phyloP scores from a whole-genome alignment of 306 rosid genomes.

The Psophocarpus tetragonolobus region DNA sequence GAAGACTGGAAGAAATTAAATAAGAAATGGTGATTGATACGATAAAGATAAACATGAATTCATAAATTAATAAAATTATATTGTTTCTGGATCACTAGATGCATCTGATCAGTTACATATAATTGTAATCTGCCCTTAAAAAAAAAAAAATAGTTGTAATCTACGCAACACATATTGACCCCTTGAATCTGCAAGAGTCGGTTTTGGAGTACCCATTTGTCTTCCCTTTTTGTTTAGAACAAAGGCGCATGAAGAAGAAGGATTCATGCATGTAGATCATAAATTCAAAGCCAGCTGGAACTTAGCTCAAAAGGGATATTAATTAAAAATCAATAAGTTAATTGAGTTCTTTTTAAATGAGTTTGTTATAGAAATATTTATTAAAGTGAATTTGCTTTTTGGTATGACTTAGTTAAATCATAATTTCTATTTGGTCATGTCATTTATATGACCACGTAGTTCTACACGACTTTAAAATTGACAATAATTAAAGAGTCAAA shows the following conservation, averaged over 20 bases:
- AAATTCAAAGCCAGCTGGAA: neutral
- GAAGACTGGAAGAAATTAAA: neutral
- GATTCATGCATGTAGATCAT: neutral
- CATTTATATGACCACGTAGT: too few species aligned
- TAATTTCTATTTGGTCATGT: too few species aligned
- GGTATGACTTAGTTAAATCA: too few species aligned
- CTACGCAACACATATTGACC: slow-evolving; percentile 24
- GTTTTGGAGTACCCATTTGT: neutral
- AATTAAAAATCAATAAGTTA: neutral
- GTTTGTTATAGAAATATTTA: too few species aligned
- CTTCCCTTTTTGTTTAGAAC: neutral
- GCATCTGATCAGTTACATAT: neutral
- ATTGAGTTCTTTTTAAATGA: too few species aligned
- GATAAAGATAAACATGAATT: neutral
- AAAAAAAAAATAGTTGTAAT: too few species aligned
- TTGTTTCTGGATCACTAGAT: neutral
- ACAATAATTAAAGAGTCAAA: too few species aligned
- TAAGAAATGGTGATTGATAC: neutral
- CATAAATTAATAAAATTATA: neutral
- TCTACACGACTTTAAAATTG: too few species aligned
- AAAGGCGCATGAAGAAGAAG: neutral
- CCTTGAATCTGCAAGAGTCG: slow-evolving; percentile 36
- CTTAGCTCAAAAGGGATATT: neutral
- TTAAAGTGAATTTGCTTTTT: too few species aligned
- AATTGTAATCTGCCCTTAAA: slow-evolving; percentile 29